phyloP scores from a whole-genome alignment of 2,329 filamentous ascomycete species.

The Tolypocladium nubicola region DNA sequence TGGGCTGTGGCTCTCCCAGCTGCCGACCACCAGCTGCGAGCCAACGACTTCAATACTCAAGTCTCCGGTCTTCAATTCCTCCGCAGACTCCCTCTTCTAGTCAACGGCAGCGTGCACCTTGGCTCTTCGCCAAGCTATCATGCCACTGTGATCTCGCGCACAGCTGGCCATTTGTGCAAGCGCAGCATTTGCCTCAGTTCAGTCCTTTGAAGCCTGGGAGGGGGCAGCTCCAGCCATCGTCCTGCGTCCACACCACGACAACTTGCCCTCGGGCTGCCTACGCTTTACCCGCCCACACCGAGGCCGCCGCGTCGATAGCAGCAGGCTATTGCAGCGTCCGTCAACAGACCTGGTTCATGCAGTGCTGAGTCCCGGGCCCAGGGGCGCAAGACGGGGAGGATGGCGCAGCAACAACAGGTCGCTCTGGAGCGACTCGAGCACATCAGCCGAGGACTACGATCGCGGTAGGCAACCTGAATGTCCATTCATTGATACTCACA shows the following conservation, averaged over 20 bases:
- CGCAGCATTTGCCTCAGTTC: neutral
- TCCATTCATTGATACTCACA: neutral
- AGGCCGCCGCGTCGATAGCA: conserved; percentile 1
- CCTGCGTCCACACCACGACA: neutral
- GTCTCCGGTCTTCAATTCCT: neutral
- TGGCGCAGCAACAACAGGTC: conserved; percentile 38
- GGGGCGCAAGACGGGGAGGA: conserved; percentile 17
- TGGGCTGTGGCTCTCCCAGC: neutral
- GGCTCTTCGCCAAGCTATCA: neutral
- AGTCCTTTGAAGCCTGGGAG: neutral
- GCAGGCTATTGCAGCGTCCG: conserved; percentile 2
- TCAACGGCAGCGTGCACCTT: neutral
- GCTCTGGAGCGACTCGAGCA: conserved; percentile 45
- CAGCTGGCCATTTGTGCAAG: neutral
- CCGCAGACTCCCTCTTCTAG: neutral
- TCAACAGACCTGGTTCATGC: conserved; percentile 15
- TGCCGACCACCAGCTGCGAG: neutral
- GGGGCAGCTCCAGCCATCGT: neutral
- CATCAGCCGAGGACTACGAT: conserved; percentile 43
- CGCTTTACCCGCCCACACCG: conserved; percentile 2
- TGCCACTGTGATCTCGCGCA: neutral
- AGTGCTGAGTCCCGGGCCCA: conserved; percentile 10
- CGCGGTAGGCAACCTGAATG: conserved; percentile 30
- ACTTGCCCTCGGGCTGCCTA: neutral
- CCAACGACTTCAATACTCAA: neutral